phyloP scores from a whole-genome alignment of 768 basidiomycete species.

The Gloeophyllum trabeum region DNA sequence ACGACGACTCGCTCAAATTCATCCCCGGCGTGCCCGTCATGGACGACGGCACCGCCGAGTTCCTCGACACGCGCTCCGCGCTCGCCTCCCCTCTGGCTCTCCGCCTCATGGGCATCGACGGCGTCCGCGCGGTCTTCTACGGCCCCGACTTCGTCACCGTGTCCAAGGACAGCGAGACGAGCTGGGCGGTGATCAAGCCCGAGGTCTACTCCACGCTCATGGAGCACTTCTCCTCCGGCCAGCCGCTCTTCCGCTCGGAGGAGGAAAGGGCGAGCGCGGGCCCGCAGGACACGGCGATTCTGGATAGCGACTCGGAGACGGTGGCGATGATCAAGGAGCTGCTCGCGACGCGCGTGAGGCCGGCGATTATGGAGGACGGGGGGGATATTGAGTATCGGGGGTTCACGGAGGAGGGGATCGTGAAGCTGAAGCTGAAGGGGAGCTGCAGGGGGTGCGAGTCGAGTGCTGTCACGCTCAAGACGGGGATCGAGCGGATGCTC shows the following conservation, averaged over 20 bases:
- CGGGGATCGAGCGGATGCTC: constrained; percentile 96
- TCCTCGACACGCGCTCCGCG: constrained; percentile 80
- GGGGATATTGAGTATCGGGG: constrained; percentile 96
- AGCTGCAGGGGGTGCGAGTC: constrained; percentile 94
- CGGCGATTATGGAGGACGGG: constrained; percentile 98
- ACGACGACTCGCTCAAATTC: constrained; percentile 96
- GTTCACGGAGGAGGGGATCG: constrained; percentile 75
- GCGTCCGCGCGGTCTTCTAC: constrained; percentile 83
- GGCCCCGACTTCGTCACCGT: constrained; percentile 98
- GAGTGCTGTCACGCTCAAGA: constrained; percentile 91
- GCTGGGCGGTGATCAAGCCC: constrained; percentile 90
- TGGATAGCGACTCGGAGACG: constrained; percentile 92
- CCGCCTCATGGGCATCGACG: constrained; percentile 89
- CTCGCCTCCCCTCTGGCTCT: constrained; percentile 91
- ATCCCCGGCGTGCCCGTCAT: constrained; percentile 89
- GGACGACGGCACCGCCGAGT: constrained; percentile 84
- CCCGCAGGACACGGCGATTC: constrained; percentile 85
- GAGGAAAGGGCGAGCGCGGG: constrained; percentile 75
- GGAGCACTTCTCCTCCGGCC: constrained; percentile 94
- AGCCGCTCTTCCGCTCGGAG: constrained; percentile 74
- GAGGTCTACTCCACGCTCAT: constrained; percentile 94
- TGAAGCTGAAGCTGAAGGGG: constrained; percentile 88
- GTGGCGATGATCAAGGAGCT: constrained; percentile 99
- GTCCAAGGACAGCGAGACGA: constrained; percentile 75
- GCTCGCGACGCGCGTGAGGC: constrained; percentile 87